These are phyloP conservation scores for Saccharomyces hybrid DNA, from an alignment of 1,139 yeast genomes.

Conservation along the genomic window DNA sequence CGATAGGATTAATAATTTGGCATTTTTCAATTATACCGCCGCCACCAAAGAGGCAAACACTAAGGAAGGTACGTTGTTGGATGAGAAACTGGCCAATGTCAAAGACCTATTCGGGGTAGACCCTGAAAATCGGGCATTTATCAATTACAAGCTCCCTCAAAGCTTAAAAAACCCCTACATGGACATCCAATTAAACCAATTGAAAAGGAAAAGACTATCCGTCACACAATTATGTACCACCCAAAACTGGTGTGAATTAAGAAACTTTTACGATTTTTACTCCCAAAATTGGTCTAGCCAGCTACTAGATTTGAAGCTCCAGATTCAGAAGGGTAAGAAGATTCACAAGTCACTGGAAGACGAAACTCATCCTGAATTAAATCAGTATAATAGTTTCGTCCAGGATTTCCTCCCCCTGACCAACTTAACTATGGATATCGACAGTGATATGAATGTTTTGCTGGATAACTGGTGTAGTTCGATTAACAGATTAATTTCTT, in stretches of 20 bases:
- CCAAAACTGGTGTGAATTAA: slow-evolving; percentile 46
- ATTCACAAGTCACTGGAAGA: slow-evolving; percentile 41
- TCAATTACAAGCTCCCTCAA: slow-evolving; percentile 8
- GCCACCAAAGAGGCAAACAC: not conserved
- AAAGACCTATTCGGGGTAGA: slow-evolving; percentile 8
- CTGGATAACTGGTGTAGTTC: slow-evolving; percentile 36
- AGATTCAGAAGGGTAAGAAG: slow-evolving; percentile 36
- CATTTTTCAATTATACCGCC: not conserved
- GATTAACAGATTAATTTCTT: slow-evolving; percentile 33
- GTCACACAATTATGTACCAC: slow-evolving; percentile 43
- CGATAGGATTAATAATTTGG: not conserved
- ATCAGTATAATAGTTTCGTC: not conserved
- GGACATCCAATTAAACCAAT: slow-evolving; percentile 9
- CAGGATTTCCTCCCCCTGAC: slow-evolving; percentile 8
- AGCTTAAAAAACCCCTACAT: slow-evolving; percentile 14
- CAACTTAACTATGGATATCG: not conserved
- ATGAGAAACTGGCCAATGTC: slow-evolving; percentile 11
- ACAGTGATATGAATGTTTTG: slow-evolving; percentile 22
- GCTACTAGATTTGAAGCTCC: slow-evolving; percentile 28
- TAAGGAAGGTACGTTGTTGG: slow-evolving; percentile 7
- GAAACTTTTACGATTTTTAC: slow-evolving; percentile 40
- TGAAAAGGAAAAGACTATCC: slow-evolving; percentile 18
- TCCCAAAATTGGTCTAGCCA: slow-evolving; percentile 16
- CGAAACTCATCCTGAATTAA: slow-evolving; percentile 31
- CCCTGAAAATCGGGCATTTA: slow-evolving; percentile 5